phyloP scores from a whole-genome alignment of 176 grass and related monocot genomes.

The Alopecurus myosuroides region DNA sequence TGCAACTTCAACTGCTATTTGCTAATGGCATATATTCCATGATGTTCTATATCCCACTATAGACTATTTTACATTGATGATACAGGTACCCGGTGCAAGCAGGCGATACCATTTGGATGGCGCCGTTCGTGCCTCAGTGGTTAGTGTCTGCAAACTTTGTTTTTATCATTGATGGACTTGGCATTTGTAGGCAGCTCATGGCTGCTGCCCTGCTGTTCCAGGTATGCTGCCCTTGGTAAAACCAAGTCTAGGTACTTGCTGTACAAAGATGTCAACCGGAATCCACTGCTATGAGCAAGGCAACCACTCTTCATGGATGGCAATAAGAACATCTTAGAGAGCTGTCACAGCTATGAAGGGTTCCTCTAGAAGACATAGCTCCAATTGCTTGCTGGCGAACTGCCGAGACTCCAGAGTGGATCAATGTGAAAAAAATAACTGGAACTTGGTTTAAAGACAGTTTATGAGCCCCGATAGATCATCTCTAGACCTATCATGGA shows the following conservation, averaged over 20 bases:
- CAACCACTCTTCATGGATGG: not conserved
- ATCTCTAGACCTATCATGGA: too few relatives aligned
- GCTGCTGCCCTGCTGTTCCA: constrained; percentile 38
- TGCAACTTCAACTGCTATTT: not conserved
- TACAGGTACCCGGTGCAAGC: constrained; percentile 92
- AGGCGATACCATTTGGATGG: constrained; percentile 96
- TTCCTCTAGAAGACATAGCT: not conserved
- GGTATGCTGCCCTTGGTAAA: constrained; percentile 94
- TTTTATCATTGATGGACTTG: constrained; percentile 6
- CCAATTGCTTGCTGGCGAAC: not conserved
- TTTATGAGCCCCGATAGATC: too few relatives aligned
- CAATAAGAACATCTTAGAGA: not conserved
- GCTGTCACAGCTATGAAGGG: constrained; percentile 8
- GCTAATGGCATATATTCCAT: not conserved
- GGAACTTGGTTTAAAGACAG: not conserved
- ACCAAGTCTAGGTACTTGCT: constrained; percentile 76
- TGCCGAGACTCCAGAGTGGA: not conserved
- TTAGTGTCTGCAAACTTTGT: constrained; percentile 21
- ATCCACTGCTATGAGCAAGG: constrained; percentile 58
- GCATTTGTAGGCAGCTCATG: constrained; percentile 20
- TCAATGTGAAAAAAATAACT: not conserved
- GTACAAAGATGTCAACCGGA: constrained; percentile 96
- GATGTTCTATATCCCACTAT: not conserved
- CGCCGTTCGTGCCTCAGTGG: constrained; percentile 97
- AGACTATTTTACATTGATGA: constrained; percentile 20